phyloP scores from a whole-genome alignment of 345 rosid genomes.

The Gossypium thurberi region DNA sequence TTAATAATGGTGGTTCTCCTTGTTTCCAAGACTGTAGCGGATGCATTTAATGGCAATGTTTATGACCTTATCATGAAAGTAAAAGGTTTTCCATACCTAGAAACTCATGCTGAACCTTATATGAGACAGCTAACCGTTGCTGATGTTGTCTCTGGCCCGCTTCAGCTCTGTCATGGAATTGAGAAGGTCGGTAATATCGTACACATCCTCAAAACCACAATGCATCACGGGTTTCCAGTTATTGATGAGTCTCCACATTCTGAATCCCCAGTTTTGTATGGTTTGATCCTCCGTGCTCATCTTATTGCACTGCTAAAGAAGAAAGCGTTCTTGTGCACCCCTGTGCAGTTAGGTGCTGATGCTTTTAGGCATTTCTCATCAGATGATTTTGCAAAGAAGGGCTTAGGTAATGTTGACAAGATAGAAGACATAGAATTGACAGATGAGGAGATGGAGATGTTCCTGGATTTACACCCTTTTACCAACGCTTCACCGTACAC shows the following conservation, averaged over 20 bases:
- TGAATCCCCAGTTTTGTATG: constrained; percentile 45
- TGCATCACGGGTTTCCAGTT: constrained; percentile 83
- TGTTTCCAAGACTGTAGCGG: constrained; percentile 87
- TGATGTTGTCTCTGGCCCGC: constrained; percentile 82
- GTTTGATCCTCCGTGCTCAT: constrained; percentile 77
- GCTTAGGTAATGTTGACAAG: constrained; percentile 48
- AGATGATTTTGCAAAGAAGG: constrained; percentile 70
- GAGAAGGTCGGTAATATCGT: constrained; percentile 74
- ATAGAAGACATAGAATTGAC: constrained; percentile 65
- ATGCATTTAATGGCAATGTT: constrained; percentile 73
- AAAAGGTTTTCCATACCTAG: constrained; percentile 86
- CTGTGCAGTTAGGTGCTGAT: constrained; percentile 29
- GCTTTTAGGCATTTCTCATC: constrained; percentile 45
- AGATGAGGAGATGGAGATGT: constrained; percentile 87
- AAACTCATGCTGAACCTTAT: constrained; percentile 78
- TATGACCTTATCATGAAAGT: constrained; percentile 83
- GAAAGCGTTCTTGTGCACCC: constrained; percentile 48
- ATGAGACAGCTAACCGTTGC: constrained; percentile 82
- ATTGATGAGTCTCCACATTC: constrained; percentile 53
- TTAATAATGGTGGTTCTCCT: constrained; percentile 94
- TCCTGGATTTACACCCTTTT: constrained; percentile 76
- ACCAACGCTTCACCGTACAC: constrained; percentile 88
- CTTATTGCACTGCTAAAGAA: constrained; percentile 65
- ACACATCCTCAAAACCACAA: constrained; percentile 62
- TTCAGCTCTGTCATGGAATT: constrained; percentile 56